Percentiles rank a stretch among this genome's conserved stretches.
Conservation (phyloP, 805 yeast genomes). For the Hanseniaspora jakobsenii region DNA sequence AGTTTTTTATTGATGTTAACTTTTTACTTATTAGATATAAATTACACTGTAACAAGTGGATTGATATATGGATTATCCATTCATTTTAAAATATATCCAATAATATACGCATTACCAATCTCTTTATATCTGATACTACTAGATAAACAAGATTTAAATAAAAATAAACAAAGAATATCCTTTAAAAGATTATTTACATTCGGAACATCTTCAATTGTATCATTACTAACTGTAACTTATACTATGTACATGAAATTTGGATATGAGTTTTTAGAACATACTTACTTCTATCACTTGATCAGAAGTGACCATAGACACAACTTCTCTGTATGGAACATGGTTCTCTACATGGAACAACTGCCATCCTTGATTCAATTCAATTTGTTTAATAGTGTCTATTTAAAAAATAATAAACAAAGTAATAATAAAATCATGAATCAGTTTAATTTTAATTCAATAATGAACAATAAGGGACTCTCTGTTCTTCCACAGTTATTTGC, state of each 20-base stretch:
- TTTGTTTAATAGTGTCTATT: not conserved
- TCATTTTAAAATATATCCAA: slow-evolving; percentile 86
- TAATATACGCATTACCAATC: slow-evolving; percentile 67
- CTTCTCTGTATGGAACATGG: slow-evolving; percentile 73
- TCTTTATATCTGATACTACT: slow-evolving; percentile 30
- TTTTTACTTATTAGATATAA: slow-evolving; percentile 35
- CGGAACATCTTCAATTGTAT: slow-evolving; percentile 29
- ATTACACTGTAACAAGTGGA: slow-evolving; percentile 30
- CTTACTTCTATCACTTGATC: slow-evolving; percentile 71
- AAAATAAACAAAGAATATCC: too few relatives aligned
- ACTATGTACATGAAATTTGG: slow-evolving; percentile 65
- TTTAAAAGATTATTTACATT: slow-evolving; percentile 32
- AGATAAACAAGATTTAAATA: slow-evolving; percentile 31
- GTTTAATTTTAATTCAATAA: slow-evolving; percentile 20
- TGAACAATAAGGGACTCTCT: too few relatives aligned
- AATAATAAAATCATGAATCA: slow-evolving; percentile 26
- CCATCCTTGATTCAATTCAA: slow-evolving; percentile 13
- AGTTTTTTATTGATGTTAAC: slow-evolving; percentile 62
- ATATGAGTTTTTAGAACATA: slow-evolving; percentile 56
- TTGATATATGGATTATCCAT: slow-evolving; percentile 61
- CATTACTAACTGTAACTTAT: slow-evolving; percentile 39
- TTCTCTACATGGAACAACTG: slow-evolving; percentile 52
- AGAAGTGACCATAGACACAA: slow-evolving; percentile 91
- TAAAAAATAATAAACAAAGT: not conserved
- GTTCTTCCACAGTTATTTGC: too few relatives aligned